A percentile compares a stretch with the other conserved stretches of the same genome.
phyloP scores from a whole-genome alignment of 2,329 filamentous ascomycete genomes.

The Ophiostoma ulmi region DNA sequence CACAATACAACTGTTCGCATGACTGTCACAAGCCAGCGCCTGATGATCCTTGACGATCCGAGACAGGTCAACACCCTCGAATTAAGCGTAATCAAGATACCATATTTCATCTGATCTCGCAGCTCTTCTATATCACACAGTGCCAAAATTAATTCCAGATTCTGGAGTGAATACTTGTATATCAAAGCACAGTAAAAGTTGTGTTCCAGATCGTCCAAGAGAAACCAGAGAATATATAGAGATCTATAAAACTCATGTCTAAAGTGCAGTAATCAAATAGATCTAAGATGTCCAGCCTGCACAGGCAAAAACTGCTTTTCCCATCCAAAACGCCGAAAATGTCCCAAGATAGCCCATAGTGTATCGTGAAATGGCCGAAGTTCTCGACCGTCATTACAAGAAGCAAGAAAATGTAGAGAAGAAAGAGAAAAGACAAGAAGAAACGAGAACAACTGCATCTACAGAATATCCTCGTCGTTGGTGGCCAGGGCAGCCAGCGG shows the following conservation, averaged over 20 bases:
- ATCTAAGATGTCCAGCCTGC: not conserved
- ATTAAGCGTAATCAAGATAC: not conserved
- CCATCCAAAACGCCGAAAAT: conserved; percentile 17
- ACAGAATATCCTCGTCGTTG: conserved; percentile 29
- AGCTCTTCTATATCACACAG: not conserved
- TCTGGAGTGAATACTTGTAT: not conserved
- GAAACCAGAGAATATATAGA: not conserved
- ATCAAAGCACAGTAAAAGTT: not conserved
- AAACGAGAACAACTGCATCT: conserved; percentile 2
- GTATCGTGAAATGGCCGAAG: conserved; percentile 9
- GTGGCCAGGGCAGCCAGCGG: conserved; percentile 18
- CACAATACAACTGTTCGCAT: not conserved
- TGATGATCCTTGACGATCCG: not conserved
- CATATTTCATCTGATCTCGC: not conserved
- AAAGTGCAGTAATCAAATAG: not conserved
- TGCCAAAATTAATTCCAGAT: not conserved
- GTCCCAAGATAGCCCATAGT: conserved; percentile 8
- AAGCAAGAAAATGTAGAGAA: not conserved
- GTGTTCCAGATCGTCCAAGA: not conserved
- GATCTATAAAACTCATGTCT: not conserved
- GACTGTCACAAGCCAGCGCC: not conserved
- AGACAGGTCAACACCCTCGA: not conserved
- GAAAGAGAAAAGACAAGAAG: not conserved
- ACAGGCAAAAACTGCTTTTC: conserved; percentile 11
- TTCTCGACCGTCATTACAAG: conserved; percentile 16